Evolutionary conservation across 73 alveolate genomes (phyloP).

Genomic region (Paramecium sonneborni): DNA sequence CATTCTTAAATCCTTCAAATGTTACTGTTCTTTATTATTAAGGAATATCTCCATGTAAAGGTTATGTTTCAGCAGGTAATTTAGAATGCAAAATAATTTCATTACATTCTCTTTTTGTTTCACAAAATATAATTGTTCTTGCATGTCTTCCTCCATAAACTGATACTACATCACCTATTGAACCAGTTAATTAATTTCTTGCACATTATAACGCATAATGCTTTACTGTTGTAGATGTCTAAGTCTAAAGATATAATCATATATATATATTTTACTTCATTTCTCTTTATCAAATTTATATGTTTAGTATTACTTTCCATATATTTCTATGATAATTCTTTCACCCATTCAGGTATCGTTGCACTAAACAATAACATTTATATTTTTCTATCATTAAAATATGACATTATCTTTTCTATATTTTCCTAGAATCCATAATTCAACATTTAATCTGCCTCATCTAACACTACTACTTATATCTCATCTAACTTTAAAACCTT

Average conservation of each 20-base stretch:
- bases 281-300: neutral
- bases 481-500: constrained; percentile 69
- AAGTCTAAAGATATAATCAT: constrained; percentile 74
- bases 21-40: constrained; percentile 85
- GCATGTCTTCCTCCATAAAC: constrained; percentile 91
- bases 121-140: constrained; percentile 93
- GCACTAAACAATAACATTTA: constrained; percentile 96
- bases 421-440: constrained; percentile 97
- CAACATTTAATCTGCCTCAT: constrained; percentile 99
- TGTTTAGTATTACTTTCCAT: neutral
- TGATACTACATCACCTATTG: constrained; percentile 91
- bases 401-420: constrained; percentile 91
- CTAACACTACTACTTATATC: constrained; percentile 64
- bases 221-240: constrained; percentile 76
- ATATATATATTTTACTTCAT: constrained; percentile 63
- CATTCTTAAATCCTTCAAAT: constrained; percentile 87
- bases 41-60: constrained; percentile 84
- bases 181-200: constrained; percentile 82
- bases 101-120: constrained; percentile 94
- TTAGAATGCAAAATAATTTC: constrained; percentile 88
- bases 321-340: constrained; percentile 78
- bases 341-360: constrained; percentile 98
- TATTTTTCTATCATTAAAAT: constrained; percentile 72
- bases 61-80: constrained; percentile 76
- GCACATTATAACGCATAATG: constrained; percentile 94